These are phyloP conservation scores for Aspergillus puulaauensis DNA, from an alignment of 2,329 filamentous ascomycete species.

Conservation along the genomic window DNA sequence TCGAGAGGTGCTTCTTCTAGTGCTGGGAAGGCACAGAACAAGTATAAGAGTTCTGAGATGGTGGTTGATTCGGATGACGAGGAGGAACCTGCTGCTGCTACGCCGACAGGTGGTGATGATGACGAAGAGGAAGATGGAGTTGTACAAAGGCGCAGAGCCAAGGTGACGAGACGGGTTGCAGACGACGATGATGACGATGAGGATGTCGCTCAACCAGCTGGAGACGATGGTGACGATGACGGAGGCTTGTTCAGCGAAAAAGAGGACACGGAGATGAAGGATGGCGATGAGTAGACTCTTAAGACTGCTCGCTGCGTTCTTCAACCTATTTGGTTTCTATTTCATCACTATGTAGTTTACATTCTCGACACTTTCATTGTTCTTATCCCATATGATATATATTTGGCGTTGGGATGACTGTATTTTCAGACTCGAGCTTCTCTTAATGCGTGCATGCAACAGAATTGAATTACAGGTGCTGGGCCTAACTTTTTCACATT, in stretches of 20 bases:
- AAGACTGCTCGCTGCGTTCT: constrained; percentile 6
- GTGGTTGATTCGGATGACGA: constrained; percentile 70
- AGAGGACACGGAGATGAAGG: constrained; percentile 38
- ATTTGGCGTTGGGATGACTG: constrained; percentile 12
- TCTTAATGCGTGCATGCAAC: background rate
- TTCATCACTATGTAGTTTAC: constrained; percentile 14
- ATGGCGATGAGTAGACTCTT: constrained; percentile 25
- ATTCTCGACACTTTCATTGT: constrained; percentile 13
- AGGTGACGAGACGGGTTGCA: constrained; percentile 33
- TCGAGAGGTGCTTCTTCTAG: constrained; percentile 20
- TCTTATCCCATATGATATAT: constrained; percentile 10
- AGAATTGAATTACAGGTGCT: background rate
- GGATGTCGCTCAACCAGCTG: constrained; percentile 32
- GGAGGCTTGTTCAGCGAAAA: constrained; percentile 39
- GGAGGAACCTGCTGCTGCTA: constrained; percentile 45
- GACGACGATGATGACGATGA: constrained; percentile 47
- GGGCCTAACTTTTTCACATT: background rate
- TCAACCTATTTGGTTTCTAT: constrained; percentile 8
- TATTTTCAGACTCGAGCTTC: background rate
- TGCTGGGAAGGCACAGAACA: constrained; percentile 45
- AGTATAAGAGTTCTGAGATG: constrained; percentile 84
- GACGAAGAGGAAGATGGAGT: constrained; percentile 34
- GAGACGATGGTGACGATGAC: constrained; percentile 27
- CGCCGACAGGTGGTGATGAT: constrained; percentile 21
- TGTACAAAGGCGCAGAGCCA: constrained; percentile 34